Evolutionary conservation across 2,329 filamentous ascomycete genomes (phyloP).

Genomic region (Pseudogymnoascus sp.): DNA sequence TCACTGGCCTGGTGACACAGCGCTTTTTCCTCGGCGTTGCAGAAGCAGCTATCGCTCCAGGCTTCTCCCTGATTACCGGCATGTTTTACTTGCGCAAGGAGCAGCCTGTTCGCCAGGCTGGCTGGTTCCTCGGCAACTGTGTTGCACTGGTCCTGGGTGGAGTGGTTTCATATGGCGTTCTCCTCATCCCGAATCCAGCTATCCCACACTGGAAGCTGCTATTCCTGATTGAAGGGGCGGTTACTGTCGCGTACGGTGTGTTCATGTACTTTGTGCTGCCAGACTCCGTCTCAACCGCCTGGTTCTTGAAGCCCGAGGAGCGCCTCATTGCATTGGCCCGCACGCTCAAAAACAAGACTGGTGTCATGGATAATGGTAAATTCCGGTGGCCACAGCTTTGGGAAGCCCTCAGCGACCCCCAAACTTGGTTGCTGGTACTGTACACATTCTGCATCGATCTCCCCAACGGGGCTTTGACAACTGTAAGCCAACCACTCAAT

Average conservation of each 20-base stretch:
- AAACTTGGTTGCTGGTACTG: constrained; percentile 24
- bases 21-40: constrained; percentile 25
- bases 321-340: constrained; percentile 29
- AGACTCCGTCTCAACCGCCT: constrained; percentile 39
- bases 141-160: constrained; percentile 16
- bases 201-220: constrained; percentile 20
- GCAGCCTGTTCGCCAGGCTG: constrained; percentile 27
- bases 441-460: constrained; percentile 27
- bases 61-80: constrained; percentile 28
- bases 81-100: constrained; percentile 31
- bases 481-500: constrained; percentile 18
- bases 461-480: constrained; percentile 33
- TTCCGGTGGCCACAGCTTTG: constrained; percentile 33
- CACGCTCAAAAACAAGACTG: constrained; percentile 21
- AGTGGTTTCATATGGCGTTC: constrained; percentile 6
- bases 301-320: constrained; percentile 33
- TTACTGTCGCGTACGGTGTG: constrained; percentile 25
- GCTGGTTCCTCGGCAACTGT: constrained; percentile 22
- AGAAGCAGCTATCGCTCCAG: constrained; percentile 25
- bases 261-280: constrained; percentile 40
- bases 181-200: constrained; percentile 12
- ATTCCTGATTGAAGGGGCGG: constrained; percentile 21
- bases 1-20: constrained; percentile 15
- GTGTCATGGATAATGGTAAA: constrained; percentile 11
- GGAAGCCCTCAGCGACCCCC: constrained; percentile 31